Percentiles rank a stretch among this genome's conserved stretches.
Evolutionary conservation across 2,329 filamentous ascomycete genomes (phyloP).

Genomic region (Aspergillus flavus): DNA sequence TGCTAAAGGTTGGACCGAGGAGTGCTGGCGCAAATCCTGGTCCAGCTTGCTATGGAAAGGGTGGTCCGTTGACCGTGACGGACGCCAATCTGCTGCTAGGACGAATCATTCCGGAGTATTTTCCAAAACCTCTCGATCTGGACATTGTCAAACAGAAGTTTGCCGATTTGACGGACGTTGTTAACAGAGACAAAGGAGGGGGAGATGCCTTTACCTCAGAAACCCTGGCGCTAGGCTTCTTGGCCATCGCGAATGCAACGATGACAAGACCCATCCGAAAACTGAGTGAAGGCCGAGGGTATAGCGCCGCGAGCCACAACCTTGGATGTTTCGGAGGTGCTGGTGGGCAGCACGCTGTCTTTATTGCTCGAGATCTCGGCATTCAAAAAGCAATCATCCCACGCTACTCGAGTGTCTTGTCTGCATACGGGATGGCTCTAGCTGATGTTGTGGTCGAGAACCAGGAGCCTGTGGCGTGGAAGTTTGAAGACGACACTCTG

Average conservation of each 20-base stretch:
- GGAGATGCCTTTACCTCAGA: constrained; percentile 68
- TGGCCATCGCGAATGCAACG: constrained; percentile 86
- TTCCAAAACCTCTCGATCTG: constrained; percentile 76
- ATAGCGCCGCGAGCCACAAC: constrained; percentile 67
- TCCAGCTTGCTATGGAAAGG: constrained; percentile 88
- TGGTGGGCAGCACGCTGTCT: constrained; percentile 45
- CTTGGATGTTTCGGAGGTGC: constrained; percentile 37
- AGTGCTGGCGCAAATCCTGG: constrained; percentile 87
- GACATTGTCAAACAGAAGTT: constrained; percentile 72
- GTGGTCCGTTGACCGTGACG: constrained; percentile 86
- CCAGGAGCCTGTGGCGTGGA: constrained; percentile 1
- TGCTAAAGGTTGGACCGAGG: constrained; percentile 89
- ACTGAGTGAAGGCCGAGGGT: constrained; percentile 86
- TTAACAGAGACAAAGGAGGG: constrained; percentile 61
- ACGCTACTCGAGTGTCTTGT: constrained; percentile 45
- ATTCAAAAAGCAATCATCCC: constrained; percentile 49
- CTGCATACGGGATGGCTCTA: constrained; percentile 36
- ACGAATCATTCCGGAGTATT: constrained; percentile 82
- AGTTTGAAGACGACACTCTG: not conserved
- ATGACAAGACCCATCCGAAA: constrained; percentile 88
- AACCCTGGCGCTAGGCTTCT: constrained; percentile 85
- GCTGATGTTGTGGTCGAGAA: constrained; percentile 1
- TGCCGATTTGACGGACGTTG: constrained; percentile 70
- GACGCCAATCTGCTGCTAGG: constrained; percentile 89
- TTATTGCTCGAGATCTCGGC: constrained; percentile 45